Base-by-base conservation (phyloP, 176 grass and related monocot genomes). In the Canna indica region DNA sequence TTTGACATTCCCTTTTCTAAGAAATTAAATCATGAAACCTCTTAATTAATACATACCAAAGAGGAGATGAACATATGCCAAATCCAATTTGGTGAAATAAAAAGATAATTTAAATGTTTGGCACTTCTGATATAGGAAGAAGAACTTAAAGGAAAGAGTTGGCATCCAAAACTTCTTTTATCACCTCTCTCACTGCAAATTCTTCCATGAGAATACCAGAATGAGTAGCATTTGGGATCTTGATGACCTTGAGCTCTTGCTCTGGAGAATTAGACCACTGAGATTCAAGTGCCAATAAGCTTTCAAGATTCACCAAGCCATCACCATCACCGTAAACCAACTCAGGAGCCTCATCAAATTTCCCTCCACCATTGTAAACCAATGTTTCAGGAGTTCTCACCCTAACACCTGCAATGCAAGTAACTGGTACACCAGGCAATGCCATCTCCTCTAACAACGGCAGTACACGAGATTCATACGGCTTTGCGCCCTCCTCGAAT, bases 271-370 rank as follows among this genome's bases (percentile, higher is more conserved):
- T 75, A 0, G 72, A 73, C 91, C 91, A 96, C 7, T 84, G 82
- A n/a, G 84, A 83, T 69, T 88, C 64, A 25, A 89, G 83, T 0
- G 77, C 72, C 29, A 88, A 35, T 63, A 91, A 82, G 78, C 91
- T 96, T 10, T 47, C 83, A 16, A 88, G 56, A 68, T 86, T 96
- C 52, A 96, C 91, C 36, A 81, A 85, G 5, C 88, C 91, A 63
- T 96, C 91, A 0, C 91, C 91, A 73, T 96, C 88, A 9, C 85
- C 88, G 52, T 91, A 91, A 24, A 83, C 82, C 36, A 91, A 75
- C 22, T 80, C 73, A 0, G 88, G 91, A 0, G 12, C 53, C 26
- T 68, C 83, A 4, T 88, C 88, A 42, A 91, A 91, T 27, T n/a
- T n/a, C n/a, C 91, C 88, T 0, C 30, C 28, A 5, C 61, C 47